Conservation (phyloP, 192 early-diverging fungal species). For the Lunasporangiospora selenospora region DNA sequence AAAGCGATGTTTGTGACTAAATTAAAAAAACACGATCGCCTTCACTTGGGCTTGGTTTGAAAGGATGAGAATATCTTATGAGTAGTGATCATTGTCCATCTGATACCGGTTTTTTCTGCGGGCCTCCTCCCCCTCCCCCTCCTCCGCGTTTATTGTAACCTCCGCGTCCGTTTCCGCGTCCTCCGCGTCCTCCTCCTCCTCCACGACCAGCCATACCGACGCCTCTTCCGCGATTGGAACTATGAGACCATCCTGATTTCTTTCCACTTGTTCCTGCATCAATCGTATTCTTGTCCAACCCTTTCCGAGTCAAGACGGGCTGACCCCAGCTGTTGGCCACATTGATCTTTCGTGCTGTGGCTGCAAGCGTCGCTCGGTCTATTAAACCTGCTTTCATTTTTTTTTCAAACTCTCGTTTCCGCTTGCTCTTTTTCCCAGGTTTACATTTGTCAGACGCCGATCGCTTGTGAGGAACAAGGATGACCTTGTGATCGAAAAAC, state of each 20-base stretch:
- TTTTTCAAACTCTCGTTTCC: constrained; percentile 45
- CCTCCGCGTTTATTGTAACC: constrained; percentile 18
- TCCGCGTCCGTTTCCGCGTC: not conserved
- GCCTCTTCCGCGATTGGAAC: not conserved
- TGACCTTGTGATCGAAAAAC: constrained; percentile 38
- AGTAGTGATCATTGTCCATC: too few relatives aligned
- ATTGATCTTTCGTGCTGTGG: constrained; percentile 28
- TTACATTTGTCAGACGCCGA: not conserved
- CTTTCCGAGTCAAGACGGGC: constrained; percentile 24
- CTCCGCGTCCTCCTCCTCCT: constrained; percentile 6
- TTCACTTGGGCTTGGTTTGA: too few relatives aligned
- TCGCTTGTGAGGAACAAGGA: constrained; percentile 21
- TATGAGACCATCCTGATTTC: not conserved
- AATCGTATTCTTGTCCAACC: constrained; percentile 23
- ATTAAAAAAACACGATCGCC: too few relatives aligned
- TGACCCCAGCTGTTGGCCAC: constrained; percentile 33
- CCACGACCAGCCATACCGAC: constrained; percentile 7
- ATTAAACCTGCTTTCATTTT: constrained; percentile 33
- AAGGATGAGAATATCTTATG: too few relatives aligned
- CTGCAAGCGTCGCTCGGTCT: constrained; percentile 1
- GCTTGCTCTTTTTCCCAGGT: constrained; percentile 23
- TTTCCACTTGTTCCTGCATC: constrained; percentile 11
- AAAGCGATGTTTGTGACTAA: too few relatives aligned
- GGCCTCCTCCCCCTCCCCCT: not conserved
- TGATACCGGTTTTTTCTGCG: too few relatives aligned